Base-by-base conservation (phyloP, 352 stramenopile genomes). In the Peronospora belbahrii region DNA sequence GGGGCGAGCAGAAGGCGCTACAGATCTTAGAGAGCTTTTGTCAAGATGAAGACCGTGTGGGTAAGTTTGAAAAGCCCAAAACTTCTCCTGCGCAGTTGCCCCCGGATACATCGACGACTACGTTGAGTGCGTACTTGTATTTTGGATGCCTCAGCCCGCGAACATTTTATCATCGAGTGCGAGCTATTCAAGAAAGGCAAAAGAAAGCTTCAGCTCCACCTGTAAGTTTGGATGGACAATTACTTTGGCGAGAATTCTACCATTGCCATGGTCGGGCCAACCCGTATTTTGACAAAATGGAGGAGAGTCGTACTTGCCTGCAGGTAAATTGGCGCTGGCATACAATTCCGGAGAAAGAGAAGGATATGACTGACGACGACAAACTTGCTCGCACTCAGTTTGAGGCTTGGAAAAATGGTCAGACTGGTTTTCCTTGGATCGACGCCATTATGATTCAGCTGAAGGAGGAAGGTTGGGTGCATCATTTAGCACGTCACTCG, bases 351-450 rank as follows among this genome's bases (percentile, higher is more conserved):
- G 58, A 73, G 30, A 48, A 36, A 4, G 75, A 86, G 22, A 62
- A 66, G 0, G 65, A 74, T n/a, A 52, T 85, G 65, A 85, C 64
- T 11, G 75, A 86, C 60, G 70, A 95, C 36, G 81, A 97, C 31
- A 87, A 95, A 45, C 71, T 88, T 13, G 74, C 75, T 11, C 48
- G 63, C 4, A 52, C 83, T 17, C 73, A 96, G 14, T 84, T 99
- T 33, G 62, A 86, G 20, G 86, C 86, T 17, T 99, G 96, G 96
- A 96, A 92, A 62, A 72, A 95, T 42, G 93, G 80, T 1, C 70
- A 88, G 44, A 99, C 96, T 8, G 96, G 96, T 2, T 99, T 96
- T 63, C 96, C 96, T 13, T 98, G 88, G 71, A 98, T 98, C 57
- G 95, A 99, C 57, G 96, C 96, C 31, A 94, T 94, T 61, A 98